These are phyloP conservation scores for Diaporthe ilicicola DNA, from an alignment of 2,329 filamentous ascomycete species.

Conservation along the genomic window DNA sequence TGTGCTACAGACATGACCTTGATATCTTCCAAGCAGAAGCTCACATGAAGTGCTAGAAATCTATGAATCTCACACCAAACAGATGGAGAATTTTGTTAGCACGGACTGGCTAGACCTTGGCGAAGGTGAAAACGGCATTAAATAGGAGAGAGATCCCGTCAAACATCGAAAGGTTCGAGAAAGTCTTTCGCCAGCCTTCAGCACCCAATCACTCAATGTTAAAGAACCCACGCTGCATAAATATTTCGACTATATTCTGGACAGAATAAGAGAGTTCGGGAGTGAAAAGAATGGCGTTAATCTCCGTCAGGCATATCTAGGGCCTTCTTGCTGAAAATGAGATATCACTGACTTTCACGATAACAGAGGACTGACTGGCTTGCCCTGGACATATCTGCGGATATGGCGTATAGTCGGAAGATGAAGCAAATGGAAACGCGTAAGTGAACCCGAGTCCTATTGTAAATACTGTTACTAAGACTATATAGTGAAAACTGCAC, in stretches of 20 bases:
- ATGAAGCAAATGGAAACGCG: slow-evolving; percentile 28
- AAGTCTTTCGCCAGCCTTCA: slow-evolving; percentile 33
- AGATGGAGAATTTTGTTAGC: slow-evolving; percentile 30
- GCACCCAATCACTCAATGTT: slow-evolving; percentile 18
- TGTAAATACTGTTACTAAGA: neutral
- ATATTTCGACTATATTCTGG: slow-evolving; percentile 31
- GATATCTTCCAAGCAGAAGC: too few relatives aligned
- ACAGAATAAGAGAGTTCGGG: slow-evolving; percentile 20
- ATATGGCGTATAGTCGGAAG: slow-evolving; percentile 25
- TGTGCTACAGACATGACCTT: too few relatives aligned
- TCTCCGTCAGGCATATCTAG: too few relatives aligned
- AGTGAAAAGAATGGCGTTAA: neutral
- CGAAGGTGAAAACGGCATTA: slow-evolving; percentile 26
- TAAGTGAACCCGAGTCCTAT: neutral
- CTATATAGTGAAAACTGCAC: slow-evolving; percentile 16
- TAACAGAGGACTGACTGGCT: slow-evolving; percentile 33
- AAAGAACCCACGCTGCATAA: slow-evolving; percentile 26
- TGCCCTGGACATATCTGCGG: slow-evolving; percentile 32
- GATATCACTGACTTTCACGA: too few relatives aligned
- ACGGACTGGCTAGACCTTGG: slow-evolving; percentile 22
- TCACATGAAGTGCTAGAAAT: too few relatives aligned
- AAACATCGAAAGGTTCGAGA: slow-evolving; percentile 31
- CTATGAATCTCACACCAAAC: slow-evolving; percentile 25
- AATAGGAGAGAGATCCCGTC: slow-evolving; percentile 21
- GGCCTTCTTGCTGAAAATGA: too few relatives aligned